Evolutionary conservation across 345 rosid species (phyloP).

Genomic region (Acer saccharum): DNA sequence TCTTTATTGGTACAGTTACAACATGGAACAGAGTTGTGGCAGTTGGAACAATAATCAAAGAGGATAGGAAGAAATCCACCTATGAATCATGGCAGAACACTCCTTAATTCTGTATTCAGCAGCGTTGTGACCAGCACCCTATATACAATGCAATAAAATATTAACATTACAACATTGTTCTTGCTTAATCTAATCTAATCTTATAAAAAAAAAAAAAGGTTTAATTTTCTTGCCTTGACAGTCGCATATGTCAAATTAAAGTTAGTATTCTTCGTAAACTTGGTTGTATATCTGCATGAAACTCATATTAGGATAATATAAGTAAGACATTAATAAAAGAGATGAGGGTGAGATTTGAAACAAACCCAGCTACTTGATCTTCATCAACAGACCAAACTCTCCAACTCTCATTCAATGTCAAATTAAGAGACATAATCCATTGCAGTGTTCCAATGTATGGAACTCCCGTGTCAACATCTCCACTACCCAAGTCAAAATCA

Average conservation of each 20-base stretch:
- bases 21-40: no score
- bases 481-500: conserved; percentile 21
- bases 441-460: conserved; percentile 34
- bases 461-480: conserved; percentile 38
- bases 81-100: neutral
- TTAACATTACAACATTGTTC: no score
- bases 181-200: no score
- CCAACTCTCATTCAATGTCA: conserved; percentile 30
- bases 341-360: neutral
- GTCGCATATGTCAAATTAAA: conserved; percentile 26
- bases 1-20: no score
- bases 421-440: conserved; percentile 31
- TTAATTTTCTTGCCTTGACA: conserved; percentile 25
- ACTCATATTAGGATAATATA: neutral
- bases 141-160: neutral
- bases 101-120: conserved; percentile 27
- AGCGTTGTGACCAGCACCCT: conserved; percentile 32
- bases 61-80: neutral
- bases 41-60: neutral
- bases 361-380: conserved; percentile 36
- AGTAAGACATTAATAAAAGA: neutral
- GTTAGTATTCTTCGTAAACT: conserved; percentile 1
- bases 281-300: conserved; percentile 19
- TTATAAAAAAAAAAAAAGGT: no score
- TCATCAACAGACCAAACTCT: conserved; percentile 26